phyloP scores from a whole-genome alignment of 306 rosid genomes.

The Begonia loranthoides region DNA sequence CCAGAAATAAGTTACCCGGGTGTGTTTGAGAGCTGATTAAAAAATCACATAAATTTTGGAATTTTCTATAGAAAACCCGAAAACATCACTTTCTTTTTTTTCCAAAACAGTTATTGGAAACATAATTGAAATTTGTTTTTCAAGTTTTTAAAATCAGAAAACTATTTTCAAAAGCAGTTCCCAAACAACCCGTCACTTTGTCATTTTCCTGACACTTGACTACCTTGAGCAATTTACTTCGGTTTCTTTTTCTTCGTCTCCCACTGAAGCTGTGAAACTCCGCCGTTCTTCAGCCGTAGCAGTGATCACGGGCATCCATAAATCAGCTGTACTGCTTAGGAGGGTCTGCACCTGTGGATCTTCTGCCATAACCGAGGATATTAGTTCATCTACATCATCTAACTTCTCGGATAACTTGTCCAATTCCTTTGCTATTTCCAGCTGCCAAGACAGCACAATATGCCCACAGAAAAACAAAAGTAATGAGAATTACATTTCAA shows the following conservation, averaged over 20 bases:
- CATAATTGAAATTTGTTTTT: not conserved
- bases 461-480: constrained; percentile 5
- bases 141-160: not conserved
- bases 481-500: not conserved
- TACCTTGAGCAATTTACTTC: constrained; percentile 22
- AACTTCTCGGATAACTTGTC: constrained; percentile 74
- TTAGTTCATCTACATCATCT: constrained; percentile 80
- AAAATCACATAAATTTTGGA: no score
- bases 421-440: constrained; percentile 79
- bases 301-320: constrained; percentile 90
- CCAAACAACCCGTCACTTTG: no score
- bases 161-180: no score
- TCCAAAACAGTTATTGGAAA: not conserved
- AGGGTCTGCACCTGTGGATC: constrained; percentile 81
- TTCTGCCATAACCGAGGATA: constrained; percentile 69
- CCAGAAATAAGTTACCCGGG: no score
- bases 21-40: no score
- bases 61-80: no score
- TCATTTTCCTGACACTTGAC: not conserved
- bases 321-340: constrained; percentile 70
- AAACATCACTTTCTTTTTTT: not conserved
- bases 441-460: constrained; percentile 17
- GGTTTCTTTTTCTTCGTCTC: constrained; percentile 19
- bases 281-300: constrained; percentile 70
- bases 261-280: constrained; percentile 36